Evolutionary conservation across 345 rosid genomes (phyloP).

Genomic region (Eucalyptus sp.): DNA sequence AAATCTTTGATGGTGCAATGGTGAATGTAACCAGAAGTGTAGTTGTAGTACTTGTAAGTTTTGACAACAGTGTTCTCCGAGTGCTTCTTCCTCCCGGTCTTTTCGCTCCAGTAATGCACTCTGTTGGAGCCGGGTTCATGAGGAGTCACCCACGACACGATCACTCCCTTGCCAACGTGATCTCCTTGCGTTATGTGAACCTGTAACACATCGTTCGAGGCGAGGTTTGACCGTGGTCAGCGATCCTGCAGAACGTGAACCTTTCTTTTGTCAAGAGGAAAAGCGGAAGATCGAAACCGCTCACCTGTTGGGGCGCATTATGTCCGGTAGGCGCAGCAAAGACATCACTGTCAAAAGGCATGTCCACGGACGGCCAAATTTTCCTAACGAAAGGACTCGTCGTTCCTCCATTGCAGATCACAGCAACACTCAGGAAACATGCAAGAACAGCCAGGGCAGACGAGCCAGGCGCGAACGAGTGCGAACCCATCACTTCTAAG

Average conservation of each 20-base stretch:
- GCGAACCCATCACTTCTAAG: neutral
- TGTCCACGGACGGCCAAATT: slow-evolving; percentile 13
- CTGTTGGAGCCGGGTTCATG: slow-evolving; percentile 4
- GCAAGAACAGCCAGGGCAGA: neutral
- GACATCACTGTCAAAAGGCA: slow-evolving; percentile 24
- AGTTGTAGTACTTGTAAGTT: slow-evolving; percentile 17
- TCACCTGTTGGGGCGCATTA: slow-evolving; percentile 33
- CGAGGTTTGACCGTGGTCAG: neutral
- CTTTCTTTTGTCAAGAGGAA: neutral
- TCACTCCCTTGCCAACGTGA: slow-evolving; percentile 26
- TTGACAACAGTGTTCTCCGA: slow-evolving; percentile 4
- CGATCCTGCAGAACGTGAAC: neutral
- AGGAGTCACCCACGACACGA: slow-evolving; percentile 29
- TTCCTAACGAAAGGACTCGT: slow-evolving; percentile 29
- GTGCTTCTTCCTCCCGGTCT: neutral
- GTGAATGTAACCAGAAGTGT: slow-evolving; percentile 37
- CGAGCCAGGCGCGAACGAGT: neutral
- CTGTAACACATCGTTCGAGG: neutral
- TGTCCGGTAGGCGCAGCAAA: slow-evolving; percentile 25
- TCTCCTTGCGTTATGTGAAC: slow-evolving; percentile 39
- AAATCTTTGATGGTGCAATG: slow-evolving; percentile 24
- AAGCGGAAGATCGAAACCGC: neutral
- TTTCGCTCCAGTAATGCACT: slow-evolving; percentile 14
- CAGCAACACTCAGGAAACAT: neutral
- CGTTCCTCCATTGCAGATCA: slow-evolving; percentile 4